These are phyloP conservation scores for Trichoderma brevicompactum DNA, from an alignment of 2,329 filamentous ascomycete species.

Conservation along the genomic window DNA sequence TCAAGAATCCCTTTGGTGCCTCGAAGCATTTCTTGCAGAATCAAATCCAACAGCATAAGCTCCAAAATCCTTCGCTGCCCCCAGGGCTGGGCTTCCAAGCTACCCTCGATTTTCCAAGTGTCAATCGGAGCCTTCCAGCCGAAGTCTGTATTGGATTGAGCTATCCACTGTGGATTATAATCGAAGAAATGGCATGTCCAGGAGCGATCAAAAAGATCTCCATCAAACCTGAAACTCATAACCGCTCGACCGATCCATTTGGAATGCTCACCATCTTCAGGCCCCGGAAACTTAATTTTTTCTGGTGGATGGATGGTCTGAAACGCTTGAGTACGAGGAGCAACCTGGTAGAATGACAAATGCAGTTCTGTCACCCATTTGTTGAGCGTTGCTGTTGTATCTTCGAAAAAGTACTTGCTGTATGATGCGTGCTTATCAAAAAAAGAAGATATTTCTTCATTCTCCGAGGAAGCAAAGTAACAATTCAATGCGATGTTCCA, in stretches of 20 bases:
- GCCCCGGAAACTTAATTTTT: not conserved
- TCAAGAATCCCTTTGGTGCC: not conserved
- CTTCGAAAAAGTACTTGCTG: not conserved
- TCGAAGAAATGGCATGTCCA: conserved; percentile 14
- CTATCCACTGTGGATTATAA: not conserved
- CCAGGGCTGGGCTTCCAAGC: not conserved
- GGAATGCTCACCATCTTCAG: not conserved
- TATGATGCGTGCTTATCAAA: conserved; percentile 1
- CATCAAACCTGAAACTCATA: conserved; percentile 3
- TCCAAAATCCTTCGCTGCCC: not conserved
- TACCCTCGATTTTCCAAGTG: not conserved
- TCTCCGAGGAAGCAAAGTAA: not conserved
- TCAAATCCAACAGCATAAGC: not conserved
- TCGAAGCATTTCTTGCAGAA: not conserved
- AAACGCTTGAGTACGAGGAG: not conserved
- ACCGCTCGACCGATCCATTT: not conserved
- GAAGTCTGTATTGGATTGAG: too few species aligned
- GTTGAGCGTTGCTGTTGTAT: not conserved
- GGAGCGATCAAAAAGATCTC: not conserved
- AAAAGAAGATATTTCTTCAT: not conserved
- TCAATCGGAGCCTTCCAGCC: too few species aligned
- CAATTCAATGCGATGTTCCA: not conserved
- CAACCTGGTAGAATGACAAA: not conserved
- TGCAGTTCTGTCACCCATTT: conserved; percentile 12
- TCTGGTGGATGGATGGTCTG: not conserved